A percentile compares a stretch with the other conserved stretches of the same genome.
Conservation (phyloP, 306 rosid species). For the Fragaria vesca region DNA sequence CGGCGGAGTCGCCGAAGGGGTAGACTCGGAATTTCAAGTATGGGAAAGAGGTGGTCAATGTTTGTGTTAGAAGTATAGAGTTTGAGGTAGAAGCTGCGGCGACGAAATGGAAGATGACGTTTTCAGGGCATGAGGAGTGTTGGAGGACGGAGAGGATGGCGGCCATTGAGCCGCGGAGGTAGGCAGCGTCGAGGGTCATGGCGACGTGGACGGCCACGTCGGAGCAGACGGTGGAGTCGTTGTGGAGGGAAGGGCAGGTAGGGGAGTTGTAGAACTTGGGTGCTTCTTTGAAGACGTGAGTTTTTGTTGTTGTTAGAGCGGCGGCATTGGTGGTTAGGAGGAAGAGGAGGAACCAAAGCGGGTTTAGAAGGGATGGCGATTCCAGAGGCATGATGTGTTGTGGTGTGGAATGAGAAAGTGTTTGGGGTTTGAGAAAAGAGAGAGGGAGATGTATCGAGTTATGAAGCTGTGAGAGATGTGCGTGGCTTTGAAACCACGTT, state of each 20-base stretch:
- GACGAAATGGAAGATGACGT: conserved; percentile 69
- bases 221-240: conserved; percentile 27
- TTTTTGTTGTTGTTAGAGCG: background rate
- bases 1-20: conserved; percentile 59
- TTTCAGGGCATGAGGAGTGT: conserved; percentile 92
- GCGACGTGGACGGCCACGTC: conserved; percentile 65
- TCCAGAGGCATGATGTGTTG: conserved; percentile 12
- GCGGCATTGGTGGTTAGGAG: conserved; percentile 18
- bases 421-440: background rate
- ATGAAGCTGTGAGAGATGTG: conserved; percentile 14
- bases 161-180: conserved; percentile 96
- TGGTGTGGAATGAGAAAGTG: background rate
- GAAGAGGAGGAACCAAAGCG: conserved; percentile 3
- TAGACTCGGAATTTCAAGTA: conserved; percentile 71
- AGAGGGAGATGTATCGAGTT: conserved; percentile 3
- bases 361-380: background rate
- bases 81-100: conserved; percentile 45
- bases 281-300: conserved; percentile 63
- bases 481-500: conserved; percentile 38
- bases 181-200: conserved; percentile 80
- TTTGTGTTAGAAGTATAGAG: conserved; percentile 25
- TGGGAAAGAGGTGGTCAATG: conserved; percentile 61
- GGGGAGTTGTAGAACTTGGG: conserved; percentile 88
- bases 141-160: conserved; percentile 90
- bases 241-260: conserved; percentile 36